phyloP scores from a whole-genome alignment of 75 land plant species.

The Chamaecyparis obtusa region DNA sequence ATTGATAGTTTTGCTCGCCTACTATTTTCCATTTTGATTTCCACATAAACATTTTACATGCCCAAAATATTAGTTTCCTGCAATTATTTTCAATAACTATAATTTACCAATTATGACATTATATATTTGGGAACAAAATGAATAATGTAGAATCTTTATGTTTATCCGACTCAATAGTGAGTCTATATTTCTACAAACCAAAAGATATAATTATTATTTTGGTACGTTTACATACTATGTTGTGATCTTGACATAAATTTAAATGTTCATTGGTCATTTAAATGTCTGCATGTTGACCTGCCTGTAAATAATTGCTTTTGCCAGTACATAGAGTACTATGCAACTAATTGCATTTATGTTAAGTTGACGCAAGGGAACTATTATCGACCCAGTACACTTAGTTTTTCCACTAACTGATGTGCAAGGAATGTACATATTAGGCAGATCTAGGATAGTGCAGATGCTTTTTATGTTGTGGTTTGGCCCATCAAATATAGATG shows the following conservation, averaged over 20 bases:
- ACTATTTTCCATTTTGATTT: not conserved
- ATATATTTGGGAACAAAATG: not conserved
- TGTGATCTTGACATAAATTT: no score
- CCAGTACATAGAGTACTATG: not conserved
- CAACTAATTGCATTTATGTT: not conserved
- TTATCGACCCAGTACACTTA: no score
- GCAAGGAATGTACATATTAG: no score
- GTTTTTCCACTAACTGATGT: no score
- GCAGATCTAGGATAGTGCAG: no score
- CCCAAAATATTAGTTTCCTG: not conserved
- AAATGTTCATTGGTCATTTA: no score
- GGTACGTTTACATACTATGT: not conserved
- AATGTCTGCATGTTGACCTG: not conserved
- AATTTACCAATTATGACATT: not conserved
- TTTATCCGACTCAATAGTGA: not conserved
- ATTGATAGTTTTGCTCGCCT: not conserved
- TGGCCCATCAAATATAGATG: no score
- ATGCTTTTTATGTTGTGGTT: no score
- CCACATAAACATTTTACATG: not conserved
- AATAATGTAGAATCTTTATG: not conserved
- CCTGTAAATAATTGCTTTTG: not conserved
- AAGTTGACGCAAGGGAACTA: not conserved
- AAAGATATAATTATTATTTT: not conserved
- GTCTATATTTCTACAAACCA: not conserved
- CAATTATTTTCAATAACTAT: not conserved